Percentiles rank a stretch among this genome's conserved stretches.
phyloP scores from a whole-genome alignment of 1,284 basidiomycete species.

The Paramarasmius palmivorus region DNA sequence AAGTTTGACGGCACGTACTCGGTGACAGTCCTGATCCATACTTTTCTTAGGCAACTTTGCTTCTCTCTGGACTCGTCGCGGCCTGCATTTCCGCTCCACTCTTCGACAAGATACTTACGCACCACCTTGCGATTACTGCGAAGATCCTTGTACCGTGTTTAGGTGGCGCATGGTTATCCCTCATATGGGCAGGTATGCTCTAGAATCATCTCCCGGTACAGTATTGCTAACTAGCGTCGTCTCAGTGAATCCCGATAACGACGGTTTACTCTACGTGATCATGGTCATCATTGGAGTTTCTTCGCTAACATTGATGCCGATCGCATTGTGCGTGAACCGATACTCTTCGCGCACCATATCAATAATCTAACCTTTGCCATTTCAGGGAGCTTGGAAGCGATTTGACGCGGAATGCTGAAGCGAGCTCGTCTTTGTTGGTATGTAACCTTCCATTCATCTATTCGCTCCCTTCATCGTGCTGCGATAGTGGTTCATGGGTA shows the following conservation, averaged over 20 bases:
- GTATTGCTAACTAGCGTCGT: not conserved
- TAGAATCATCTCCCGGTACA: not conserved
- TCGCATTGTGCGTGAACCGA: no score
- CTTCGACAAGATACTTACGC: slow-evolving; percentile 76
- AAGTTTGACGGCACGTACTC: not conserved
- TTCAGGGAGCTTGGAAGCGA: slow-evolving; percentile 78
- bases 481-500: slow-evolving; percentile 74
- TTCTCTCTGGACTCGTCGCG: slow-evolving; percentile 68
- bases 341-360: no score
- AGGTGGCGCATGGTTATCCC: slow-evolving; percentile 61
- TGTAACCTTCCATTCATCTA: no score
- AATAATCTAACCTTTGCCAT: no score
- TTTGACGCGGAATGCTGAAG: slow-evolving; percentile 74
- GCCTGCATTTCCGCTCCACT: slow-evolving; percentile 69
- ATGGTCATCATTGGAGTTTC: slow-evolving; percentile 68
- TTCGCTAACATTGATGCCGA: slow-evolving; percentile 68
- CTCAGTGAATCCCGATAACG: slow-evolving; percentile 61
- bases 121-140: slow-evolving; percentile 58
- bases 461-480: no score
- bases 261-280: slow-evolving; percentile 59
- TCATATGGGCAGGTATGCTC: slow-evolving; percentile 74
- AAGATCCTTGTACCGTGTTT: slow-evolving; percentile 65
- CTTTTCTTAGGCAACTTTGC: slow-evolving; percentile 40
- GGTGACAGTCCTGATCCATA: not conserved
- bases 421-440: slow-evolving; percentile 70